Evolutionary conservation across 2,329 filamentous ascomycete genomes (phyloP).

Genomic region (Neonectria neomacrospora): DNA sequence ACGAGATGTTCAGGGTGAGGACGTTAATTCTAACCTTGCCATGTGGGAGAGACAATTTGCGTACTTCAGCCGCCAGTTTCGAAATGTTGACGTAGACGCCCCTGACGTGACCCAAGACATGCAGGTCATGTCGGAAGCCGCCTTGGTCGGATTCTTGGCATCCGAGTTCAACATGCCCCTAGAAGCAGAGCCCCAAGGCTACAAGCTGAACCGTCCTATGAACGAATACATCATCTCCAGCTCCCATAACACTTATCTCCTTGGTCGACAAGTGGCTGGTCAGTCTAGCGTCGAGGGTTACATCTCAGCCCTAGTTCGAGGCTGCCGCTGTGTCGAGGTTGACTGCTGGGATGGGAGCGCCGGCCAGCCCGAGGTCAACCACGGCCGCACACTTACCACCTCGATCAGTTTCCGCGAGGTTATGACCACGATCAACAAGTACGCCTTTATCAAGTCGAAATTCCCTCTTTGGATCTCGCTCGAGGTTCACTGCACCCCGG

Average conservation of each 20-base stretch:
- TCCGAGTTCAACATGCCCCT: constrained; percentile 79
- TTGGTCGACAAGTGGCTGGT: constrained; percentile 89
- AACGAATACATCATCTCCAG: constrained; percentile 99
- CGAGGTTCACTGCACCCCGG: constrained; percentile 88
- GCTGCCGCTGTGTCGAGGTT: constrained; percentile 95
- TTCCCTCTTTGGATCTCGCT: constrained; percentile 95
- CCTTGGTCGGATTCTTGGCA: constrained; percentile 80
- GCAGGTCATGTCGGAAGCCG: constrained; percentile 76
- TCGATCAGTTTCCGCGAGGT: constrained; percentile 91
- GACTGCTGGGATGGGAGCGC: constrained; percentile 97
- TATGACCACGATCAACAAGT: constrained; percentile 92
- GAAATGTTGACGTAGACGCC: constrained; percentile 56
- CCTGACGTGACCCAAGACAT: constrained; percentile 59
- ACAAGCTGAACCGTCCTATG: constrained; percentile 81
- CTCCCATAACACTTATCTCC: constrained; percentile 97
- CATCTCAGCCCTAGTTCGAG: constrained; percentile 85
- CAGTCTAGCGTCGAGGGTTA: constrained; percentile 95
- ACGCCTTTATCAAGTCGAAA: constrained; percentile 87
- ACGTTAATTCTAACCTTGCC: constrained; percentile 72
- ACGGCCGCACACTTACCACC: constrained; percentile 89
- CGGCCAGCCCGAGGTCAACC: constrained; percentile 88
- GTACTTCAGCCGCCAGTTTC: constrained; percentile 72
- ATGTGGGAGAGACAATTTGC: constrained; percentile 80
- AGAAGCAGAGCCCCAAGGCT: constrained; percentile 67
- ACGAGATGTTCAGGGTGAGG: constrained; percentile 76